Percentiles rank a stretch among this genome's conserved stretches.
Conservation (phyloP, 2,329 filamentous ascomycete genomes). For the Arthrocladium fulminans region DNA sequence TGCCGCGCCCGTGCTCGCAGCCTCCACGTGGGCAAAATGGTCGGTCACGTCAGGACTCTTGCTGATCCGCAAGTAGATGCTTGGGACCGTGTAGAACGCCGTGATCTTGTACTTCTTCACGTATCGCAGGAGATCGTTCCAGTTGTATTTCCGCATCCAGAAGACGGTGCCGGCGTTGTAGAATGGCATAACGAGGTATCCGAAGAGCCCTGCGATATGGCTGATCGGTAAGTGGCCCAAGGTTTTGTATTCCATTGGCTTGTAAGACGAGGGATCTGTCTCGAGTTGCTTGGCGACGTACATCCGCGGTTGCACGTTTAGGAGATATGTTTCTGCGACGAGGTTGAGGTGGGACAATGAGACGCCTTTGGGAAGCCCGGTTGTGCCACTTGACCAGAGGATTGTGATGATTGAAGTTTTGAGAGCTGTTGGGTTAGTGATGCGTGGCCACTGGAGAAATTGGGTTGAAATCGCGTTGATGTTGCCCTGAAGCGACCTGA, state of each 20-base stretch:
- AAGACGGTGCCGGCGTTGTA: conserved; percentile 44
- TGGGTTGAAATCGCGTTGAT: conserved; percentile 29
- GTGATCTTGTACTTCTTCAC: conserved; percentile 44
- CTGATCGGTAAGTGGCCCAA: conserved; percentile 40
- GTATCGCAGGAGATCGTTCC: conserved; percentile 47
- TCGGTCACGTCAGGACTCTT: conserved; percentile 48
- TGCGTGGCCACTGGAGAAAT: conserved; percentile 44
- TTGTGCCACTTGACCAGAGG: conserved; percentile 42
- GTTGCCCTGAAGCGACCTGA: conserved; percentile 26
- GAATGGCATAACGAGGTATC: conserved; percentile 39
- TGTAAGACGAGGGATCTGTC: conserved; percentile 23
- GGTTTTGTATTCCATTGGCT: conserved; percentile 28
- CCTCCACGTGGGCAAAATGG: conserved; percentile 44
- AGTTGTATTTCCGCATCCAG: conserved; percentile 57
- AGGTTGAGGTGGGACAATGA: conserved; percentile 38
- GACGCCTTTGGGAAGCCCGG: conserved; percentile 40
- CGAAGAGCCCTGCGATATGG: conserved; percentile 42
- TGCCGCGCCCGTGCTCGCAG: conserved; percentile 47
- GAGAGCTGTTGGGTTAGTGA: conserved; percentile 44
- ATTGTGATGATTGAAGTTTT: conserved; percentile 38
- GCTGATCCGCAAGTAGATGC: conserved; percentile 52
- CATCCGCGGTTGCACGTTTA: conserved; percentile 16
- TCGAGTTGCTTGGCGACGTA: conserved; percentile 23
- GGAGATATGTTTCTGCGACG: conserved; percentile 30
- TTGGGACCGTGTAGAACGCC: conserved; percentile 51